phyloP scores from a whole-genome alignment of 2,329 filamentous ascomycete genomes.

The Aureobasidium uvarum region DNA sequence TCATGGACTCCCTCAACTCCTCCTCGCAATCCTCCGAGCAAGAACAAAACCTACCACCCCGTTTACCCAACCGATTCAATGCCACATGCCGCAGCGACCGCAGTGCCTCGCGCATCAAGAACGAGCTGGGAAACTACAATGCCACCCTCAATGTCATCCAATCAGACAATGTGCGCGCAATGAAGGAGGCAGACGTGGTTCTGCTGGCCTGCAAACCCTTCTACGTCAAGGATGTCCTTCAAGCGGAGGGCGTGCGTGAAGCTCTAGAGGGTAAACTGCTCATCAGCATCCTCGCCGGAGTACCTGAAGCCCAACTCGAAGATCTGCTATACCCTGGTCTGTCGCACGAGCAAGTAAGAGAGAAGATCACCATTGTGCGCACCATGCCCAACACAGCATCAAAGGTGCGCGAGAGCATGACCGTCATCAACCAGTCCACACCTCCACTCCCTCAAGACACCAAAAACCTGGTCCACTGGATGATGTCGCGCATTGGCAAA shows the following conservation, averaged over 20 bases:
- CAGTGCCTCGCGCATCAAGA: slow-evolving; percentile 66
- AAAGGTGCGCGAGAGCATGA: slow-evolving; percentile 78
- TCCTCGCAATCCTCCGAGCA: slow-evolving; percentile 31
- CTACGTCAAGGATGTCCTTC: slow-evolving; percentile 67
- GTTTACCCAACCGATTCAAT: slow-evolving; percentile 72
- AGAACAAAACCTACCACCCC: slow-evolving; percentile 47
- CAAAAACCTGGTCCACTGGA: slow-evolving; percentile 65
- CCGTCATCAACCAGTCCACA: slow-evolving; percentile 63
- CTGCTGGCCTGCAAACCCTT: slow-evolving; percentile 80
- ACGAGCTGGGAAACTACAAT: slow-evolving; percentile 63
- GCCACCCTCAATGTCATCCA: slow-evolving; percentile 58
- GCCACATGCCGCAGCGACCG: slow-evolving; percentile 73
- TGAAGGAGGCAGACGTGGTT: slow-evolving; percentile 67
- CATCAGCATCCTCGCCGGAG: slow-evolving; percentile 76
- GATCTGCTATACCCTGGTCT: slow-evolving; percentile 59
- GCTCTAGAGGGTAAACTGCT: slow-evolving; percentile 77
- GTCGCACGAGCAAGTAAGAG: slow-evolving; percentile 48
- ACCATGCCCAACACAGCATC: slow-evolving; percentile 85
- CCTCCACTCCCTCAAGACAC: slow-evolving; percentile 57
- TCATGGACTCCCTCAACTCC: slow-evolving; percentile 66
- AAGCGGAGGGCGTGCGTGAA: slow-evolving; percentile 64
- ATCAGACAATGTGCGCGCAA: slow-evolving; percentile 68
- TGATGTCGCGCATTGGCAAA: slow-evolving; percentile 71
- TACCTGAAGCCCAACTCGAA: slow-evolving; percentile 68
- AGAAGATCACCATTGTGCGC: slow-evolving; percentile 62